phyloP scores from a whole-genome alignment of 176 grass and related monocot genomes.

The Tillandsia leiboldiana region DNA sequence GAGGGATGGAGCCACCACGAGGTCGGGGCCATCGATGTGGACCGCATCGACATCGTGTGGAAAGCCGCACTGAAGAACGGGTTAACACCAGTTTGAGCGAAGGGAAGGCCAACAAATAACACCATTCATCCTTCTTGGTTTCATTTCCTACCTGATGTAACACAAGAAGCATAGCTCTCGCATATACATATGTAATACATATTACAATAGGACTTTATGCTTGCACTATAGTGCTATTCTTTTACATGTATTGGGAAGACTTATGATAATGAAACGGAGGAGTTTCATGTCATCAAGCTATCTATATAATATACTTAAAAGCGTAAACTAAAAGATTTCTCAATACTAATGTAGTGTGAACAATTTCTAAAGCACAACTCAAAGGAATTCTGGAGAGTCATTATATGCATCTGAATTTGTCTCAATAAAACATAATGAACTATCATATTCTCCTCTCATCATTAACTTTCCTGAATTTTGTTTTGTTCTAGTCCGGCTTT shows the following conservation, averaged over 20 bases:
- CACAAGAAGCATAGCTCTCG: not conserved
- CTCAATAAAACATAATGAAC: no score
- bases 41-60: slow-evolving; percentile 21
- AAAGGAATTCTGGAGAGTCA: no score
- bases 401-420: no score
- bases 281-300: not conserved
- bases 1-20: slow-evolving; percentile 18
- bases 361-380: no score
- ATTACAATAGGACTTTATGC: not conserved
- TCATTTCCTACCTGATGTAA: not conserved
- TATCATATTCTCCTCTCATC: no score
- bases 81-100: not conserved
- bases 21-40: slow-evolving; percentile 20
- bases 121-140: not conserved
- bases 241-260: not conserved
- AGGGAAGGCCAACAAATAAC: not conserved
- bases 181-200: not conserved
- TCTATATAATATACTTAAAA: no score
- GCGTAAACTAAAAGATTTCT: no score
- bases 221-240: not conserved
- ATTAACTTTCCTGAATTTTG: no score
- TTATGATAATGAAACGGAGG: not conserved
- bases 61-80: slow-evolving; percentile 14
- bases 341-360: no score
- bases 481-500: no score